Evolutionary conservation across 169 alveolate genomes (phyloP).

Genomic region (Nephromyces sp.): DNA sequence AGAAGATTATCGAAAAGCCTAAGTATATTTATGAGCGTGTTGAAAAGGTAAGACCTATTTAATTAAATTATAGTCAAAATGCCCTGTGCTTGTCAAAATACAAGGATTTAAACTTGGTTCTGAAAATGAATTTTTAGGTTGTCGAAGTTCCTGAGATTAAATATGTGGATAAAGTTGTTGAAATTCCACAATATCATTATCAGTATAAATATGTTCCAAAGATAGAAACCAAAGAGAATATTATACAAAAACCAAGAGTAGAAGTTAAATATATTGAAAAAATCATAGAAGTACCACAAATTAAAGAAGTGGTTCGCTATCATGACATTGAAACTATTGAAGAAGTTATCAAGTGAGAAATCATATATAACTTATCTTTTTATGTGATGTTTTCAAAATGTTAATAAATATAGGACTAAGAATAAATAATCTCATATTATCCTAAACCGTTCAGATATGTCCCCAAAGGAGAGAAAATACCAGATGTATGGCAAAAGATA

Average conservation of each 20-base stretch:
- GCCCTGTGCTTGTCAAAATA: too few relatives aligned
- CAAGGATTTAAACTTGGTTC: neutral
- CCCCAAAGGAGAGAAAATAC: slow-evolving; percentile 40
- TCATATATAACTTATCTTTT: too few relatives aligned
- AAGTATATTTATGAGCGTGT: slow-evolving; percentile 55
- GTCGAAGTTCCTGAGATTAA: slow-evolving; percentile 68
- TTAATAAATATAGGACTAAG: neutral
- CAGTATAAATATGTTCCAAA: slow-evolving; percentile 59
- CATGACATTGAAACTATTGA: slow-evolving; percentile 56
- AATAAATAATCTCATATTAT: neutral
- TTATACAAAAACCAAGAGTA: slow-evolving; percentile 51
- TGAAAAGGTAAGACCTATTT: slow-evolving; percentile 47
- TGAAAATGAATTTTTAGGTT: slow-evolving; percentile 24
- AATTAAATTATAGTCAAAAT: too few relatives aligned
- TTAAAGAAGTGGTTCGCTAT: slow-evolving; percentile 52
- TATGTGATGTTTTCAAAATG: too few relatives aligned
- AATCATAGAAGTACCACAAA: slow-evolving; percentile 56
- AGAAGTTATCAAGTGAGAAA: slow-evolving; percentile 46
- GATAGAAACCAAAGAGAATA: slow-evolving; percentile 61
- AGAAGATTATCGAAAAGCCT: slow-evolving; percentile 61
- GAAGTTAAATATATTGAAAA: slow-evolving; percentile 63
- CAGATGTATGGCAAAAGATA: slow-evolving; percentile 36
- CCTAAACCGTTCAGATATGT: slow-evolving; percentile 38
- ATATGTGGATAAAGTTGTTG: slow-evolving; percentile 60
- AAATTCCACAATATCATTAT: slow-evolving; percentile 56